These are phyloP conservation scores for Penicillium nucicola DNA, from an alignment of 495 filamentous ascomycete genomes.

Conservation along the genomic window DNA sequence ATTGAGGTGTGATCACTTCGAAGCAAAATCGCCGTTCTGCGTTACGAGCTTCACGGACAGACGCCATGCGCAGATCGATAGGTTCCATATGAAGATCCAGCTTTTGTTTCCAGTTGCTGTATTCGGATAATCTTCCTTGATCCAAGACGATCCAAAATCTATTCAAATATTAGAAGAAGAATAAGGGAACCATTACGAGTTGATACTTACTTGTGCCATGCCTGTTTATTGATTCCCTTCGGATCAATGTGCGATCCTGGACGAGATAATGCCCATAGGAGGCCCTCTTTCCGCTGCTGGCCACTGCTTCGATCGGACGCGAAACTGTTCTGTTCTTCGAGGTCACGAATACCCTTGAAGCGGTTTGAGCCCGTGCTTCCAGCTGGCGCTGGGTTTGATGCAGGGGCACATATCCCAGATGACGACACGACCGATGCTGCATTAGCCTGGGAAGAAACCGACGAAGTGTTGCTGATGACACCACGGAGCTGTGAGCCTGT, in stretches of 20 bases:
- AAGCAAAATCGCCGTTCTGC: conserved; percentile 96
- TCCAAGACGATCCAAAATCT: conserved; percentile 99
- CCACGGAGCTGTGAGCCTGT: conserved; percentile 62
- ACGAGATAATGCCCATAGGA: conserved; percentile 90
- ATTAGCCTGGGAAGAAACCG: conserved; percentile 44
- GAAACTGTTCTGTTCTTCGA: conserved; percentile 72
- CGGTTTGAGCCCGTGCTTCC: conserved; percentile 53
- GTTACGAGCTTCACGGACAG: conserved; percentile 90
- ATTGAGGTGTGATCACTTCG: conserved; percentile 96
- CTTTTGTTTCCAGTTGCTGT: conserved; percentile 98
- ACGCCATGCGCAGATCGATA: conserved; percentile 95
- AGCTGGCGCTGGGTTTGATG: conserved; percentile 33
- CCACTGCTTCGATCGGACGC: conserved; percentile 42
- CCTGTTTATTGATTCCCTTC: conserved; percentile 90
- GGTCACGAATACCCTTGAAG: conserved; percentile 84
- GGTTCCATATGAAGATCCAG: conserved; percentile 97
- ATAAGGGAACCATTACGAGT: not conserved
- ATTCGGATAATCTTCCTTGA: conserved; percentile 93
- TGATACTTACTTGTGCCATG: conserved; percentile 93
- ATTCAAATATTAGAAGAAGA: conserved; percentile 8
- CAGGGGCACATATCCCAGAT: conserved; percentile 23
- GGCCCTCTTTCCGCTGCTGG: conserved; percentile 78
- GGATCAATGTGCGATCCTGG: conserved; percentile 95
- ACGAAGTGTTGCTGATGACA: conserved; percentile 45
- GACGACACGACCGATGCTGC: conserved; percentile 31